Evolutionary conservation across 1,284 basidiomycete genomes (phyloP), one percentile per base, ranked within the genome.

Genomic region (Tylopilus sp.): DNA sequence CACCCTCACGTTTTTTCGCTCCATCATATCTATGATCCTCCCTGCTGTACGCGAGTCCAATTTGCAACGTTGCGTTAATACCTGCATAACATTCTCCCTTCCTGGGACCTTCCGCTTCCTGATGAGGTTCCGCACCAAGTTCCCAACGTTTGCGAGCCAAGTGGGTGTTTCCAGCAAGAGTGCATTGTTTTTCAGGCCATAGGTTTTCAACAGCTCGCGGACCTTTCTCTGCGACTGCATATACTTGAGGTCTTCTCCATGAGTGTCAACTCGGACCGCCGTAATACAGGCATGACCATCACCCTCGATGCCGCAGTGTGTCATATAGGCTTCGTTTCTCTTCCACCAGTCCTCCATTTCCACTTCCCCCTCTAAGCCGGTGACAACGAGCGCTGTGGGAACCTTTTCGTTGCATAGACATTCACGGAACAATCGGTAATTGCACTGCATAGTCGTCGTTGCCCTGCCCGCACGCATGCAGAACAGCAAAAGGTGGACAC

Each of bases 261-360:
- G 52, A 17, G 34, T 47, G 17, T 64, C 65, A 10, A 57, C 62
- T 20, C 44, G 48, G 29, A 67, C 64, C 17, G 71, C 68, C 1
- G 74, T 76, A 33, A 75, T 64, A 48, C 73, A 76, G 15, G 71
- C 73, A 18, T 67, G 61, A 6, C 63, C 70, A 1, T 50, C 33
- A 26, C 67, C 65, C 33, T 53, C 51, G 52, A 75, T 72, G 1
- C 61, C 62, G 31, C 68, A 58, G 24, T 51, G 42, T 15, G 60
- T 48, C 50, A 75, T 72, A 10, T 54, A 47, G 0, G 11, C 38
- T 34, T 57, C 48, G 53, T 76, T 74, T 51, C 63, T 57, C 14
- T 1, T 33, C 71, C 71, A 74, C 72, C 74, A 74, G 20, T 59
- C 44, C 20, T 74, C 71, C 71, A 74, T 71, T 17, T 59, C 53